Evolutionary conservation across 1,284 basidiomycete species (phyloP).

Genomic region (Termitomyces sp.): DNA sequence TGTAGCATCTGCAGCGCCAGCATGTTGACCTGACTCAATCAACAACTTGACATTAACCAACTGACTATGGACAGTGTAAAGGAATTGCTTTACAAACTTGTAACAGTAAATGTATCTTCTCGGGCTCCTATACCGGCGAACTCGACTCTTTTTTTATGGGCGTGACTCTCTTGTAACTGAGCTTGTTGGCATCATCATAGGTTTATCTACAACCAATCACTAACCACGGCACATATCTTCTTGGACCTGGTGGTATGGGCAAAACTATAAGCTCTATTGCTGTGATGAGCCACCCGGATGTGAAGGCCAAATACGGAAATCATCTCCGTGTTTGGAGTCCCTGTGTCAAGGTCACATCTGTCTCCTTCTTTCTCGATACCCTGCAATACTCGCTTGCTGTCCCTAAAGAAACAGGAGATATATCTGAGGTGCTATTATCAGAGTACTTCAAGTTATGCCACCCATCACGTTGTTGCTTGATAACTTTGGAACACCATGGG

Average conservation of each 20-base stretch:
- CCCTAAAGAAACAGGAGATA: constrained; percentile 15
- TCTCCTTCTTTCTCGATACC: constrained; percentile 16
- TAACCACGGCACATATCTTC: constrained; percentile 18
- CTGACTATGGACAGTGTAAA: not conserved
- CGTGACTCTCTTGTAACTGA: constrained; percentile 10
- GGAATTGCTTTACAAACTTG: not conserved
- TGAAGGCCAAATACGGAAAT: constrained; percentile 16
- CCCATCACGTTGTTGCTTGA: constrained; percentile 17
- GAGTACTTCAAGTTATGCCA: constrained; percentile 3
- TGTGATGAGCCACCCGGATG: constrained; percentile 19
- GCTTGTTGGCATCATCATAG: not conserved
- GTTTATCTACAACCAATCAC: not conserved
- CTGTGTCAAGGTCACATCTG: constrained; percentile 24
- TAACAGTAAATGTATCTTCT: not conserved
- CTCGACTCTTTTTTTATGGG: constrained; percentile 16
- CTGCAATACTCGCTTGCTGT: constrained; percentile 17
- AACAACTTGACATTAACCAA: not conserved
- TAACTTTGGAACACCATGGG: constrained; percentile 9
- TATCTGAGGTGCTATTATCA: constrained; percentile 14
- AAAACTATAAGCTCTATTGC: constrained; percentile 29
- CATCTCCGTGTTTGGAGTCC: constrained; percentile 23
- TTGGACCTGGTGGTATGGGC: constrained; percentile 32
- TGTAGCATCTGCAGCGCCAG: not conserved
- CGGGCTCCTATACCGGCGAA: constrained; percentile 13
- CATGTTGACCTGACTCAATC: not conserved